Conservation (phyloP, 83 land plant genomes). For the Picea engelmannii region DNA sequence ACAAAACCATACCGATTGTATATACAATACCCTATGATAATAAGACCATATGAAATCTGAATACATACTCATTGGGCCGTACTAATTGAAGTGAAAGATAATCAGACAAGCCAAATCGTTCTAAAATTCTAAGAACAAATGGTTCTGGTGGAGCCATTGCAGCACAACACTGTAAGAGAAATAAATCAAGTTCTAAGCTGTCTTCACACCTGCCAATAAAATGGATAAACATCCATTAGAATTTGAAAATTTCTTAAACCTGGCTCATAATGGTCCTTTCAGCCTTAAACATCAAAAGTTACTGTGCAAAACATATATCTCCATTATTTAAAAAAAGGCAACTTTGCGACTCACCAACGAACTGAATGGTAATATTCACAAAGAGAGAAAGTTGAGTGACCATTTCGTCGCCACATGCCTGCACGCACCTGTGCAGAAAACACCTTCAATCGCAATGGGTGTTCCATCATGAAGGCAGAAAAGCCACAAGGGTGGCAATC, state of each 20-base stretch:
- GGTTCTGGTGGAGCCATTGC: constrained; percentile 89
- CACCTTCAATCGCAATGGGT: constrained; percentile 84
- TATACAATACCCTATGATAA: neutral
- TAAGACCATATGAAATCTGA: constrained; percentile 5
- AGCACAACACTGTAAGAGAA: constrained; percentile 92
- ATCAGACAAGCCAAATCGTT: constrained; percentile 77
- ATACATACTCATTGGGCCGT: constrained; percentile 82
- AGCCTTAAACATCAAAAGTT: neutral
- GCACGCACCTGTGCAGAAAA: constrained; percentile 91
- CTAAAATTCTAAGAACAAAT: constrained; percentile 67
- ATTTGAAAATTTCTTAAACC: neutral
- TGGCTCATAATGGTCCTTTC: neutral
- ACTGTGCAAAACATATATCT: neutral
- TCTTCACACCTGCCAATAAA: constrained; percentile 70
- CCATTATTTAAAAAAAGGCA: neutral
- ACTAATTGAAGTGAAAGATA: constrained; percentile 65
- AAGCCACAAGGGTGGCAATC: constrained; percentile 60
- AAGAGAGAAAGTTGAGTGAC: constrained; percentile 61
- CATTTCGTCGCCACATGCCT: constrained; percentile 98
- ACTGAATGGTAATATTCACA: constrained; percentile 74
- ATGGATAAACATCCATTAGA: neutral
- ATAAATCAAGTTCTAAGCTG: constrained; percentile 84
- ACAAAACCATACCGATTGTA: no score
- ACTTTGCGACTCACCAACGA: constrained; percentile 55
- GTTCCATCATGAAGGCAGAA: constrained; percentile 90